A percentile compares a stretch with the other conserved stretches of the same genome.
Evolutionary conservation across 306 rosid species (phyloP).

Genomic region (Vigna nakashimae): DNA sequence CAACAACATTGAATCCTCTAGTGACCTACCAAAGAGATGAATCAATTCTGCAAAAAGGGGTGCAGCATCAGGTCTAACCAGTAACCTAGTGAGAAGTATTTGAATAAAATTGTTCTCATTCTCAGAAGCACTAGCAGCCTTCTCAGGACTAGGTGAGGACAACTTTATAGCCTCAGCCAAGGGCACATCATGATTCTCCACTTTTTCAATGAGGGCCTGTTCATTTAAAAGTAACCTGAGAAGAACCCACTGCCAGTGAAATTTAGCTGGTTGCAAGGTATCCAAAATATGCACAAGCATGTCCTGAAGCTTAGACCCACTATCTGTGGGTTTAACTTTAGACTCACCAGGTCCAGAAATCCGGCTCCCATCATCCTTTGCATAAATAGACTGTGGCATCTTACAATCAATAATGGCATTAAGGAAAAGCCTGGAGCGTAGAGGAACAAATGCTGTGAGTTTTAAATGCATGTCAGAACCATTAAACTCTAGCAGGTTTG

Average conservation of each 20-base stretch:
- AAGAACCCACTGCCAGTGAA: constrained; percentile 99
- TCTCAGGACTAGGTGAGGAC: constrained; percentile 78
- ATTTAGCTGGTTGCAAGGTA: constrained; percentile 93
- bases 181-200: constrained; percentile 63
- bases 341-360: constrained; percentile 67
- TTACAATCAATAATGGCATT: constrained; percentile 89
- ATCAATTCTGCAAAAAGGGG: constrained; percentile 86
- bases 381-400: constrained; percentile 61
- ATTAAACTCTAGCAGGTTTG: constrained; percentile 72
- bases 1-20: constrained; percentile 89
- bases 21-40: constrained; percentile 88
- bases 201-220: constrained; percentile 83
- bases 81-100: constrained; percentile 81
- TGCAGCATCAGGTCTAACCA: constrained; percentile 98
- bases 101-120: constrained; percentile 86
- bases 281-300: constrained; percentile 84
- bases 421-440: constrained; percentile 87
- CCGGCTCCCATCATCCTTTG: constrained; percentile 62
- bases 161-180: constrained; percentile 78
- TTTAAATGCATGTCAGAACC: constrained; percentile 73
- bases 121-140: constrained; percentile 75
- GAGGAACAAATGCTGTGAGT: constrained; percentile 87
- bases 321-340: constrained; percentile 55
- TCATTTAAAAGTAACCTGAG: constrained; percentile 93
- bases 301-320: constrained; percentile 73